Percentiles rank a stretch among this genome's conserved stretches.
Conservation (phyloP, 1,284 basidiomycete species). For the Rhodotorula sp. region DNA sequence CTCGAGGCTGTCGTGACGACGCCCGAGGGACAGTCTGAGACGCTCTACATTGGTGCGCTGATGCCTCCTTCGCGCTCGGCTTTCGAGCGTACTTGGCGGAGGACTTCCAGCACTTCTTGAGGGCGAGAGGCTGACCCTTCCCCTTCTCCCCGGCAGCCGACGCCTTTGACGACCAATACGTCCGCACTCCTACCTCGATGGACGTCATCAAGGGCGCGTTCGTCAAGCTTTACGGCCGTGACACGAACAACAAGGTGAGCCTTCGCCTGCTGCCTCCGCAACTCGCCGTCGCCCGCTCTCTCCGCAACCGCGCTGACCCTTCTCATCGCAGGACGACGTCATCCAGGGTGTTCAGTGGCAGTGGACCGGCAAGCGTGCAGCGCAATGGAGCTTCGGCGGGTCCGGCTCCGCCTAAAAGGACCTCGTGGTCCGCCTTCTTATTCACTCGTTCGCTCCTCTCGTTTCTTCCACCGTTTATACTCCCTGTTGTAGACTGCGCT, state of each 20-base stretch:
- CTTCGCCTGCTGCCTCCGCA: no score
- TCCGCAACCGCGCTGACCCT: no score
- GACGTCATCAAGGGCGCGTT: slow-evolving; percentile 33
- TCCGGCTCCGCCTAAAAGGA: background rate
- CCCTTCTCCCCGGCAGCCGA: slow-evolving; percentile 9
- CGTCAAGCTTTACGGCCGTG: slow-evolving; percentile 13
- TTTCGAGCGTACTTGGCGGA: no score
- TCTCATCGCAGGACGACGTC: slow-evolving; percentile 22
- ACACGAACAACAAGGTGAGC: slow-evolving; percentile 27
- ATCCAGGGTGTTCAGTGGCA: slow-evolving; percentile 27
- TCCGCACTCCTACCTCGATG: slow-evolving; percentile 28
- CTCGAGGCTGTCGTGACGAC: slow-evolving; percentile 31
- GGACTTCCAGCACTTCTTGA: no score
- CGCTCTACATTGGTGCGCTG: slow-evolving; percentile 10
- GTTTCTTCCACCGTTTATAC: no score
- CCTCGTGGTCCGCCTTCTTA: no score
- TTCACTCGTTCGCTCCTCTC: no score
- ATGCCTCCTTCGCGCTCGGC: no score
- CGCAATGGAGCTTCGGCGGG: background rate
- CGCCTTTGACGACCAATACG: slow-evolving; percentile 37
- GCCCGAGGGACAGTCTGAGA: slow-evolving; percentile 17
- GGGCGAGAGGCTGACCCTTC: background rate
- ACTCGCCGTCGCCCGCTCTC: no score
- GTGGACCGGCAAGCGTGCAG: slow-evolving; percentile 32
- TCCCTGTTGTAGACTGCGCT: no score